Base-by-base conservation (phyloP, 225 moss, liverwort and hornwort species). In the Climacium dendroides region DNA sequence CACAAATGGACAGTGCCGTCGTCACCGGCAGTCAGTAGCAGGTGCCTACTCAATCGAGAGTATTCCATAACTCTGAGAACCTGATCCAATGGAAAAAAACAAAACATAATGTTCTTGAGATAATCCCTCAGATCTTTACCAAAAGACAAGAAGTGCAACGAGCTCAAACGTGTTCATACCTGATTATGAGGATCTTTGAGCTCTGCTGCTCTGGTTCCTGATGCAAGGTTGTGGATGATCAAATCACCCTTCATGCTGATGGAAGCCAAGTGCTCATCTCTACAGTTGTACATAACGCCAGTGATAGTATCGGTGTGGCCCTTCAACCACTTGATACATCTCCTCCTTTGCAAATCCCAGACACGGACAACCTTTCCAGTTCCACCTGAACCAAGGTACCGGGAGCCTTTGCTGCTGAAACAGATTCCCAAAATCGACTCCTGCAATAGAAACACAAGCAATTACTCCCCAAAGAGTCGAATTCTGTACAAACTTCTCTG, bases 61-160 rank as follows among this genome's bases (percentile, higher is more conserved):
- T 99, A 99, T 95, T 99, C 99, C 97, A 99, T 96, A 79, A 99
- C 99, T 94, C 99, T 90, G 89, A 99, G 97, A 93, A 99, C 95
- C 98, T 98, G 96, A 87, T 87, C 45, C 80, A 72, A 79, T 45
- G 43, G 29, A n/a, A 43, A 77, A 26, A 63, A n/a, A n/a, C n/a
- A n/a, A 19, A 63, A 87, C 15, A 82, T 45, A 28, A 83, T n/a
- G 30, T 62, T 39, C 73, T 62, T n/a, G 53, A 78, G 78, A 73
- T 67, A 6, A 43, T 47, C 20, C 79, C 83, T 26, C 64, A 26
- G n/a, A 60, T 78, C 73, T 17, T 35, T 13, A 66, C 84, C 43
- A 62, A 64, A 82, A 54, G 22, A 85, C 77, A 58, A 53, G 32
- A 39, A 78, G 35, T 53, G 39, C 4, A 43, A 64, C 59, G 34